phyloP scores from a whole-genome alignment of 1,139 yeast species.

The Candida buenavistaensis region DNA sequence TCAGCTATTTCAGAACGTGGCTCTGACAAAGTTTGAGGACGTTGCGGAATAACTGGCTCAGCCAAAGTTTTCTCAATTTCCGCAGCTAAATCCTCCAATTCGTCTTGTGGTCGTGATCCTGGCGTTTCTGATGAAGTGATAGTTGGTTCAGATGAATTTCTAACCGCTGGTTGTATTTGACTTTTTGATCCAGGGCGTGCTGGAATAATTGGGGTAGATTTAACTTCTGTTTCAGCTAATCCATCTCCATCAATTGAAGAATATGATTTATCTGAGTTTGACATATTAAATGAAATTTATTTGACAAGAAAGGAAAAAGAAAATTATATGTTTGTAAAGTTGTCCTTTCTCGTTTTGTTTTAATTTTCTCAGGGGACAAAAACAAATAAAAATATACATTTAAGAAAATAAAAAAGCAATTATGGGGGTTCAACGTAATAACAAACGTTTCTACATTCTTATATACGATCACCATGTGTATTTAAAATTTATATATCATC shows the following conservation, averaged over 20 bases:
- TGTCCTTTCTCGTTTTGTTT: neutral
- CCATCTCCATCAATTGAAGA: too few relatives aligned
- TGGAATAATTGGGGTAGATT: slow-evolving; percentile 3
- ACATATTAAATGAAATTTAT: neutral
- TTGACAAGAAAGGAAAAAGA: neutral
- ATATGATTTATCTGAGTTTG: neutral
- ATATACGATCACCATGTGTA: too few relatives aligned
- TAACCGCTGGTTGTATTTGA: slow-evolving; percentile 1
- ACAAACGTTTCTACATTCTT: too few relatives aligned
- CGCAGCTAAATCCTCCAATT: neutral
- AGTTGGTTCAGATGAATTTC: too few relatives aligned
- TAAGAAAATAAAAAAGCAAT: too few relatives aligned
- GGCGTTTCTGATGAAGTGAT: neutral
- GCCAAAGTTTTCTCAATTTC: neutral
- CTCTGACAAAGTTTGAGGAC: slow-evolving; percentile 2
- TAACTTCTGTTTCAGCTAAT: too few relatives aligned
- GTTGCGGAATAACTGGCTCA: slow-evolving; percentile 6
- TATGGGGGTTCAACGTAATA: too few relatives aligned
- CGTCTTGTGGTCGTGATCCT: neutral
- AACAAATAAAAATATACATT: too few relatives aligned
- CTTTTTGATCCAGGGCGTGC: slow-evolving; percentile 3
- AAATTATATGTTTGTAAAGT: neutral
- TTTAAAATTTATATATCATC: neutral
- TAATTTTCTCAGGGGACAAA: too few relatives aligned
- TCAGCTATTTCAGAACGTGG: neutral